A percentile compares a stretch with the other conserved stretches of the same genome.
Evolutionary conservation across 169 alveolate genomes (phyloP).

Genomic region (Blepharisma undulans): DNA sequence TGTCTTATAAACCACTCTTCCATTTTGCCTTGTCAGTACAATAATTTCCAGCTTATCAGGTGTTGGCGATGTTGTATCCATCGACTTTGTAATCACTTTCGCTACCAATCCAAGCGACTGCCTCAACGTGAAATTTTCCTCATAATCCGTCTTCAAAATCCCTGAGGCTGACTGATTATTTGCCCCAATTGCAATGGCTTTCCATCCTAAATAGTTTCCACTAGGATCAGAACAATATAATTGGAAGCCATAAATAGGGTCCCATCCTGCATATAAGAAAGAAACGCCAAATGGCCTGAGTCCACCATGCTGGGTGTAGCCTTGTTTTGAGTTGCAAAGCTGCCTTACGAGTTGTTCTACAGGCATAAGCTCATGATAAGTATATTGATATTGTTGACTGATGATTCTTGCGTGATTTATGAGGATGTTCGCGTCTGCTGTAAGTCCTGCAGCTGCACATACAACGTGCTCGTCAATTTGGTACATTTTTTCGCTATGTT

Average conservation of each 20-base stretch:
- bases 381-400: conserved; percentile 94
- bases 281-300: conserved; percentile 99
- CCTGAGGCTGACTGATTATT: conserved; percentile 94
- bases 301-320: conserved; percentile 99
- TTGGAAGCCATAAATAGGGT: conserved; percentile 93
- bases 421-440: conserved; percentile 98
- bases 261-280: conserved; percentile 98
- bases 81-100: conserved; percentile 92
- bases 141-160: conserved; percentile 88
- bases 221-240: conserved; percentile 99
- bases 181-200: conserved; percentile 97
- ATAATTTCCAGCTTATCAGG: conserved; percentile 92
- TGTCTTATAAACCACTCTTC: conserved; percentile 38
- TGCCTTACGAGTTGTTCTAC: conserved; percentile 95
- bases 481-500: conserved; percentile 94
- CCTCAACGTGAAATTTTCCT: conserved; percentile 79
- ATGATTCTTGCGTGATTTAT: conserved; percentile 94
- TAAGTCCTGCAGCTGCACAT: conserved; percentile 98
- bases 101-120: conserved; percentile 91
- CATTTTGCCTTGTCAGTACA: conserved; percentile 42
- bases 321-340: conserved; percentile 97
- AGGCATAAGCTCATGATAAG: conserved; percentile 93
- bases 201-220: conserved; percentile 99
- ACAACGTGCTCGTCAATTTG: conserved; percentile 94
- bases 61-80: conserved; percentile 94